Conservation (phyloP, 306 rosid species). For the Rosa lucieae region DNA sequence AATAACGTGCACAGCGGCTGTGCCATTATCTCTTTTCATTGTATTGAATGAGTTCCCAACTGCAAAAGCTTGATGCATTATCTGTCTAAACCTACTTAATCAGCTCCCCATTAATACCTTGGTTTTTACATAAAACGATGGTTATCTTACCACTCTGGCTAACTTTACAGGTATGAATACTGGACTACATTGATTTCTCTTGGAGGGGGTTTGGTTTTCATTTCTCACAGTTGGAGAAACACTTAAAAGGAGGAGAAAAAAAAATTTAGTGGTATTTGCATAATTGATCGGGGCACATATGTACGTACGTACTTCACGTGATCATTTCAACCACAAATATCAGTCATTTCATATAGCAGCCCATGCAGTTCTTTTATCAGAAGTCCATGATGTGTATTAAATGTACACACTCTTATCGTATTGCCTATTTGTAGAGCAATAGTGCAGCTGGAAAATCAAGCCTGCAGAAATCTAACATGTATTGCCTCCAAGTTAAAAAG, state of each 20-base stretch:
- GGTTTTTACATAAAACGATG: slow-evolving; percentile 20
- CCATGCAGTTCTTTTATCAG: background rate
- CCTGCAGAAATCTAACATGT: background rate
- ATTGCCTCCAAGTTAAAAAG: background rate
- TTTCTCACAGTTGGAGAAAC: slow-evolving; percentile 11
- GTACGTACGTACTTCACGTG: slow-evolving; percentile 15
- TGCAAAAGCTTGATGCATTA: slow-evolving; percentile 32
- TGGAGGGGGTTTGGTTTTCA: background rate
- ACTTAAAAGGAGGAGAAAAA: slow-evolving; percentile 2
- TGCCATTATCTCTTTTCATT: slow-evolving; percentile 34
- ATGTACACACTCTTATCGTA: background rate
- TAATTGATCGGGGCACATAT: background rate
- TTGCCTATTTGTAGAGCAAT: background rate
- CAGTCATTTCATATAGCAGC: background rate
- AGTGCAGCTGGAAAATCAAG: background rate
- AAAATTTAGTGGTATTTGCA: background rate
- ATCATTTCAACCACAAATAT: slow-evolving; percentile 3
- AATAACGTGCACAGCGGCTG: slow-evolving; percentile 36
- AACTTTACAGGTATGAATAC: background rate
- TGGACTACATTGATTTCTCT: background rate
- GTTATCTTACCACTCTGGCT: background rate
- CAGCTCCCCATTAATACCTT: slow-evolving; percentile 43
- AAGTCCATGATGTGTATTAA: background rate
- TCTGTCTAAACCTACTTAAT: slow-evolving; percentile 54
- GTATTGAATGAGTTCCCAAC: slow-evolving; percentile 62